Percentiles rank a stretch among this genome's conserved stretches.
phyloP scores from a whole-genome alignment of 768 basidiomycete genomes.

The Leccinellum luteum region DNA sequence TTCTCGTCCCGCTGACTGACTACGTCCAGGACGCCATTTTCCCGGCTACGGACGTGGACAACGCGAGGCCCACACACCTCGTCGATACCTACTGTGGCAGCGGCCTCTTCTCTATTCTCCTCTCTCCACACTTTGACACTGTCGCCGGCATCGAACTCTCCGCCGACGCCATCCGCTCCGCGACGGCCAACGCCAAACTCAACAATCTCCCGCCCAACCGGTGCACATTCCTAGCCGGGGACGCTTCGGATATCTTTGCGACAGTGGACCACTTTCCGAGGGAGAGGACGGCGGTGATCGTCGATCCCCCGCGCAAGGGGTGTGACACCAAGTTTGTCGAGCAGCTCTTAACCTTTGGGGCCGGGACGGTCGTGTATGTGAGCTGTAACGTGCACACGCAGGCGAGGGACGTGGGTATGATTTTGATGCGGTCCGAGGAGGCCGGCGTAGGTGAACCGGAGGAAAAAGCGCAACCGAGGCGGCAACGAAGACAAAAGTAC shows the following conservation, averaged over 20 bases:
- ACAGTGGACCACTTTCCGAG: constrained; percentile 65
- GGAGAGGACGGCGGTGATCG: constrained; percentile 62
- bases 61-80: constrained; percentile 64
- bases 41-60: constrained; percentile 26
- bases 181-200: constrained; percentile 61
- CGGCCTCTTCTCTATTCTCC: constrained; percentile 83
- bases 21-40: constrained; percentile 81
- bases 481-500: constrained; percentile 45
- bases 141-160: constrained; percentile 90
- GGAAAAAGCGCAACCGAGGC: constrained; percentile 17
- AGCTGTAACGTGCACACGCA: constrained; percentile 96
- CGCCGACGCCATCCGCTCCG: constrained; percentile 63
- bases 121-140: constrained; percentile 69
- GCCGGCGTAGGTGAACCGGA: constrained; percentile 36
- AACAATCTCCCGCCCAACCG: constrained; percentile 57
- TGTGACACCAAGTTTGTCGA: constrained; percentile 77
- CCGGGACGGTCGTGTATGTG: constrained; percentile 78
- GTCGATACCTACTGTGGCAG: constrained; percentile 95
- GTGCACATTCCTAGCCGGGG: constrained; percentile 71
- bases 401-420: constrained; percentile 80
- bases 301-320: constrained; percentile 95
- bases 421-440: constrained; percentile 46
- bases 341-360: constrained; percentile 71
- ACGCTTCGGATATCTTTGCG: constrained; percentile 83
- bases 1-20: constrained; percentile 77